Conservation (phyloP, 345 rosid species). For the Eucalyptus coolabah region DNA sequence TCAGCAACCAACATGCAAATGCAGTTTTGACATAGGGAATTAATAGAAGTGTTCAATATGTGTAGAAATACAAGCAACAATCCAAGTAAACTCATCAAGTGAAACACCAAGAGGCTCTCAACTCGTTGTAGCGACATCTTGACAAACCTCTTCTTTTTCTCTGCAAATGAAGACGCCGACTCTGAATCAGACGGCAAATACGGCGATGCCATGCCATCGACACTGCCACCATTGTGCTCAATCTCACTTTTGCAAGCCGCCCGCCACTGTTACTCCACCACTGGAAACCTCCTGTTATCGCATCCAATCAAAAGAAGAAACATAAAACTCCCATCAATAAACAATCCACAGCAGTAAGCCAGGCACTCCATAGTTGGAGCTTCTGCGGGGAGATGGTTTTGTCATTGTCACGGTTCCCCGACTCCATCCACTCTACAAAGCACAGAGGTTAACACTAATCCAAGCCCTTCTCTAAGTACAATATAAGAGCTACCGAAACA, state of each 20-base stretch:
- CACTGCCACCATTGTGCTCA: conserved; percentile 15
- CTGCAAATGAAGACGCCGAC: conserved; percentile 44
- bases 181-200: conserved; percentile 61
- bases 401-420: not conserved
- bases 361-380: not conserved
- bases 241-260: conserved; percentile 40
- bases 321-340: not conserved
- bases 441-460: not conserved
- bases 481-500: not conserved
- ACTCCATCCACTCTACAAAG: not conserved
- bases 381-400: not conserved
- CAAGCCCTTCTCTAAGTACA: not conserved
- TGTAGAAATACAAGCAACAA: not conserved
- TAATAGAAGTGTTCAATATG: not conserved
- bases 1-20: not conserved
- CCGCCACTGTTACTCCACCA: conserved; percentile 72
- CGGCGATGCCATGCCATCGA: conserved; percentile 4
- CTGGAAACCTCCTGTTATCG: conserved; percentile 67
- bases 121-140: not conserved
- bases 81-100: not conserved
- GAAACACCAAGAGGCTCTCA: not conserved
- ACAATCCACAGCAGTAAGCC: not conserved
- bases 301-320: not conserved
- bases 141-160: conserved; percentile 49
- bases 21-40: not conserved